These are phyloP conservation scores for Neopestalotiopsis clavispora DNA, from an alignment of 2,329 filamentous ascomycete genomes.

Conservation along the genomic window DNA sequence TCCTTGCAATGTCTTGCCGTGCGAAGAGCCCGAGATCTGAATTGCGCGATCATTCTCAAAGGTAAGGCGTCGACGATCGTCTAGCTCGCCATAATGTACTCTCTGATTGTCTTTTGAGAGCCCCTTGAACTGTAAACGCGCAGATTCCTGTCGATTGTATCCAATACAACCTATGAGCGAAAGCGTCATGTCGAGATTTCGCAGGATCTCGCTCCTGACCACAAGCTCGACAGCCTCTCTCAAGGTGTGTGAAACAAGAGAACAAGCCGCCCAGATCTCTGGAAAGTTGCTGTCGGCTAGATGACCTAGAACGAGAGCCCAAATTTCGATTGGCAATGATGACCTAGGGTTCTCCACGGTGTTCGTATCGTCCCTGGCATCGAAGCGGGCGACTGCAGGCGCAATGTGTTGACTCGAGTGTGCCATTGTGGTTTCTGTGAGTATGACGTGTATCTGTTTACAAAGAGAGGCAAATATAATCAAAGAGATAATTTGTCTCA, in stretches of 20 bases:
- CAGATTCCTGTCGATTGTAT: neutral
- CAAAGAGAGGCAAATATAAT: no score
- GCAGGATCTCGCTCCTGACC: constrained; percentile 13
- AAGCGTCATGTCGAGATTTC: constrained; percentile 12
- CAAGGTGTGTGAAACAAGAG: constrained; percentile 8
- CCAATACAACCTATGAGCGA: constrained; percentile 13
- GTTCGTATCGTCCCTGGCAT: neutral
- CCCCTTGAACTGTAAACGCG: constrained; percentile 9
- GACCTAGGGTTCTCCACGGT: neutral
- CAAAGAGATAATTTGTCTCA: neutral
- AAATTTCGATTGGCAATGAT: constrained; percentile 17
- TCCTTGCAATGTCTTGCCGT: neutral
- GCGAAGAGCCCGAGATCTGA: neutral
- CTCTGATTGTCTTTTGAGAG: constrained; percentile 16
- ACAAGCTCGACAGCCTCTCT: constrained; percentile 15
- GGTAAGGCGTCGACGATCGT: neutral
- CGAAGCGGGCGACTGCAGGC: neutral
- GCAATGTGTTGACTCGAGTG: neutral
- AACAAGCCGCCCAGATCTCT: constrained; percentile 13
- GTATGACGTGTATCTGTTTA: no score
- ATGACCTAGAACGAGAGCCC: constrained; percentile 11
- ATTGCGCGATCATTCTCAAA: neutral
- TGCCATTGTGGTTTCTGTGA: no score
- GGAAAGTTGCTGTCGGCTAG: constrained; percentile 19
- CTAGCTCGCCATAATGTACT: constrained; percentile 11